These are phyloP conservation scores for Backusella westeae DNA, from an alignment of 192 early-diverging fungal species.

Conservation along the genomic window DNA sequence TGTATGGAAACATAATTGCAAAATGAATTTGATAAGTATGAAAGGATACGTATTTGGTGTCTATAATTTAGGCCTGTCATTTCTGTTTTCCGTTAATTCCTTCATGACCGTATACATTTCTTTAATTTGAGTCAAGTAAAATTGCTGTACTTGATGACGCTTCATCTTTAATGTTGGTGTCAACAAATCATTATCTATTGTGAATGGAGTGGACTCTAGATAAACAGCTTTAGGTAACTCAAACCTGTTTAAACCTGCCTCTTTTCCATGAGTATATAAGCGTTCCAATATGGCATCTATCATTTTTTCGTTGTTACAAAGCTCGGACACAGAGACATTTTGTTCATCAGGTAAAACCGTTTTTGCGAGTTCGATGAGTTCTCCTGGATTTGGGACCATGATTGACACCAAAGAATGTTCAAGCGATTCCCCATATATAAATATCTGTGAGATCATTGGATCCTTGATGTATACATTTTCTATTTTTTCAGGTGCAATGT, in stretches of 20 bases:
- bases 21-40: background rate
- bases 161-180: slow-evolving; percentile 89
- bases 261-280: slow-evolving; percentile 51
- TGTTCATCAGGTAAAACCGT: slow-evolving; percentile 28
- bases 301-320: slow-evolving; percentile 59
- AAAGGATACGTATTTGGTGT: background rate
- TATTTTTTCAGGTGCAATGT: slow-evolving; percentile 82
- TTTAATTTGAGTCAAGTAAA: slow-evolving; percentile 62
- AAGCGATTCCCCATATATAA: slow-evolving; percentile 78
- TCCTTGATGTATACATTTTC: slow-evolving; percentile 64
- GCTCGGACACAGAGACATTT: slow-evolving; percentile 40
- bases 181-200: slow-evolving; percentile 68
- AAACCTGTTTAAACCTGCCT: slow-evolving; percentile 62
- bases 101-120: slow-evolving; percentile 55
- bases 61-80: background rate
- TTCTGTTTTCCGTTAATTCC: background rate
- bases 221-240: slow-evolving; percentile 64
- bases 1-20: background rate
- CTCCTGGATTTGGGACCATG: slow-evolving; percentile 68
- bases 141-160: slow-evolving; percentile 67
- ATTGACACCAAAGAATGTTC: slow-evolving; percentile 72
- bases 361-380: slow-evolving; percentile 46
- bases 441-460: slow-evolving; percentile 66
- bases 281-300: slow-evolving; percentile 44
- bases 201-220: slow-evolving; percentile 61